Base-by-base conservation (phyloP, 139 green algal species). In the Chlamydomonas incerta region DNA sequence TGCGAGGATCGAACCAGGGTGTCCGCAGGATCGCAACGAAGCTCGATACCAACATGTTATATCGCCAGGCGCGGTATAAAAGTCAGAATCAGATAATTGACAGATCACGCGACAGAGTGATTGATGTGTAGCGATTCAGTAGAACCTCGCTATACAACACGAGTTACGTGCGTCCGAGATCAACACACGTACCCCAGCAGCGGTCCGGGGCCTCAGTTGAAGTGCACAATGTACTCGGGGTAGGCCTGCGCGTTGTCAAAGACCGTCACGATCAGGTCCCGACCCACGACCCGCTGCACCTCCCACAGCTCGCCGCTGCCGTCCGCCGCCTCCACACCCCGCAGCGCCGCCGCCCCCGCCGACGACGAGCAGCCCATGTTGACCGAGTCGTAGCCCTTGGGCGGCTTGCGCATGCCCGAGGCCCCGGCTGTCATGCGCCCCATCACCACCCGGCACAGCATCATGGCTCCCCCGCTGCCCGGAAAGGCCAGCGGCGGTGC, bases 221-320 rank as follows among this genome's bases (percentile, higher is more conserved):
- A 52, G 63, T 88, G 74, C 20, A 88, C 83, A 11, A 88, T 34
- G 65, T 88, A 88, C 65, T 82, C 85, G 26, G 85, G 66, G 66
- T 89, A 89, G 3, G 75, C 85, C 75, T 89, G 85, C 29, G 57
- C 28, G 66, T 89, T 89, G 75, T 89, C 85, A 35, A 89, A 89
- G 35, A 89, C 66, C 35, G 85, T 67, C 3, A 76, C 84, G 28
- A 76, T 83, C 41, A 70, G 26, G 28, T 81, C 55, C 29, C 60
- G 31, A 2, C 77, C 77, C 37, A 73, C 17, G 5, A 6, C n/a
- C 41, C 34, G 11, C 37, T 37, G 63, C 17, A 83, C 63, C 1
- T 74, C 23, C 77, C 77, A 83, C 66, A 72, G 33, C 31, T 29
- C 41, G 41, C 41, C 41, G 41, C 41, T 50, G 60, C 24, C 21